phyloP scores from a whole-genome alignment of 495 filamentous ascomycete species.

The Lasiosphaeris hirsuta region DNA sequence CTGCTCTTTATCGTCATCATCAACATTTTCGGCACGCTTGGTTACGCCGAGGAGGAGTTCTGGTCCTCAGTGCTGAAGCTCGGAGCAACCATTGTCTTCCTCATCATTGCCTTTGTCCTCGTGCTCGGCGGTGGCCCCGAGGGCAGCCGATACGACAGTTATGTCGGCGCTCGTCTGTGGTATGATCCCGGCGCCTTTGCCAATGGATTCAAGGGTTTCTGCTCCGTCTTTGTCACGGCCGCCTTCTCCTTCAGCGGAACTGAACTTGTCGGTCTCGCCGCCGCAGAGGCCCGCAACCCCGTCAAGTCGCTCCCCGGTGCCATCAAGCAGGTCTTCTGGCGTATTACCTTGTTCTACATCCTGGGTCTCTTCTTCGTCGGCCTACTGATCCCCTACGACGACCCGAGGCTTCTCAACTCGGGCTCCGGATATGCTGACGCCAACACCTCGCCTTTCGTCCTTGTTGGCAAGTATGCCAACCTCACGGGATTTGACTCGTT shows the following conservation, averaged over 20 bases:
- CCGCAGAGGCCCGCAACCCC: conserved; percentile 65
- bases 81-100: conserved; percentile 62
- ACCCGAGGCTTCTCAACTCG: conserved; percentile 47
- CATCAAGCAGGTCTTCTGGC: conserved; percentile 74
- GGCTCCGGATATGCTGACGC: conserved; percentile 44
- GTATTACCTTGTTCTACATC: conserved; percentile 70
- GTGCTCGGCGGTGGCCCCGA: conserved; percentile 63
- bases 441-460: conserved; percentile 70
- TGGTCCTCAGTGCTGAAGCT: conserved; percentile 56
- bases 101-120: conserved; percentile 67
- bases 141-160: conserved; percentile 45
- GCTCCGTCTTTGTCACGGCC: conserved; percentile 69
- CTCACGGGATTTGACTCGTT: conserved; percentile 64
- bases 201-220: conserved; percentile 70
- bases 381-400: conserved; percentile 61
- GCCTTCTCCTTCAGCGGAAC: conserved; percentile 73
- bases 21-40: conserved; percentile 67
- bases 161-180: conserved; percentile 63
- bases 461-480: conserved; percentile 64
- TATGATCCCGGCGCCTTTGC: conserved; percentile 68
- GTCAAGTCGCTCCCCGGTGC: conserved; percentile 61
- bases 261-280: conserved; percentile 69
- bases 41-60: conserved; percentile 68
- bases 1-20: conserved; percentile 54
- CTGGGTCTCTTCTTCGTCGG: conserved; percentile 70